These are phyloP conservation scores for Lipomyces yamanashiensis DNA, from an alignment of 805 yeast genomes.

Conservation along the genomic window DNA sequence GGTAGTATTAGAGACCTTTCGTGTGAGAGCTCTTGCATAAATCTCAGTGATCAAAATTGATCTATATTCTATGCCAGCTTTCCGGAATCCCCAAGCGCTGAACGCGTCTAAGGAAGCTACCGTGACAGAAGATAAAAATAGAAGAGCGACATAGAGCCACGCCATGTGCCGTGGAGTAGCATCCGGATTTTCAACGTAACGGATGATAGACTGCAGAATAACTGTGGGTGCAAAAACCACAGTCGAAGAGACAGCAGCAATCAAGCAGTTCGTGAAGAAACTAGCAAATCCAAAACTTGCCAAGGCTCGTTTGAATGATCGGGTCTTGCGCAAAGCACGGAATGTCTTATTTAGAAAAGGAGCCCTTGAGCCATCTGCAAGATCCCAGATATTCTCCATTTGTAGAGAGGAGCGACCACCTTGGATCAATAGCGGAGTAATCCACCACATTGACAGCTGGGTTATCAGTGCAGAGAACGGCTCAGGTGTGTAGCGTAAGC, in stretches of 20 bases:
- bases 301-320: slow-evolving; percentile 1
- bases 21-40: slow-evolving; percentile 86
- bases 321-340: slow-evolving; percentile 70
- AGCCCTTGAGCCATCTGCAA: slow-evolving; percentile 45
- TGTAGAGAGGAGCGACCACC: slow-evolving; percentile 63
- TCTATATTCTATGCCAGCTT: slow-evolving; percentile 86
- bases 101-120: slow-evolving; percentile 69
- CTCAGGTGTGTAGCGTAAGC: slow-evolving; percentile 75
- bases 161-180: slow-evolving; percentile 54
- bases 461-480: slow-evolving; percentile 63
- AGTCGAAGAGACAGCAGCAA: slow-evolving; percentile 73
- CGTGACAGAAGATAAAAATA: slow-evolving; percentile 47
- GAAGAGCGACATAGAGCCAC: slow-evolving; percentile 85
- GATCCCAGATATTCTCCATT: slow-evolving; percentile 78
- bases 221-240: slow-evolving; percentile 71
- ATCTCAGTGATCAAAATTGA: slow-evolving; percentile 88
- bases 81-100: slow-evolving; percentile 83
- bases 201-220: slow-evolving; percentile 73
- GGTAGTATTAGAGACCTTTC: slow-evolving; percentile 57
- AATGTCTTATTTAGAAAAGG: not conserved
- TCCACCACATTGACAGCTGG: slow-evolving; percentile 74
- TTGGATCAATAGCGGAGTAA: slow-evolving; percentile 66
- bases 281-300: slow-evolving; percentile 61
- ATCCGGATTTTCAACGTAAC: slow-evolving; percentile 75
- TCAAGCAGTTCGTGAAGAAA: slow-evolving; percentile 53